These are phyloP conservation scores for Epichloe bromicola DNA, from an alignment of 2,329 filamentous ascomycete genomes.

Conservation along the genomic window DNA sequence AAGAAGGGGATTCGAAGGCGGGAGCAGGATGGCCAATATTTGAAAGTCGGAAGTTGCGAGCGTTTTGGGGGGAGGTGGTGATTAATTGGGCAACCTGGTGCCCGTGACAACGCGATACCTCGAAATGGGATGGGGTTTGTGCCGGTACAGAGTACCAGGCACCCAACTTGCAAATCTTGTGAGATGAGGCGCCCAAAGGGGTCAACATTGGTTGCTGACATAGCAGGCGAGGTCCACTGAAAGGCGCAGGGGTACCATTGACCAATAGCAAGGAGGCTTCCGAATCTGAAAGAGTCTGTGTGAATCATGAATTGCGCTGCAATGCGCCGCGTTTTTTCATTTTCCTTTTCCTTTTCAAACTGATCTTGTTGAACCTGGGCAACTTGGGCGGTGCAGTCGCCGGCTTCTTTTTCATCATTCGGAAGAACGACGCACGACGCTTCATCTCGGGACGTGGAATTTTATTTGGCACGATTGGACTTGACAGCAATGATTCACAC, in stretches of 20 bases:
- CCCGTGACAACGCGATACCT: neutral
- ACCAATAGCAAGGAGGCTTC: neutral
- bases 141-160: neutral
- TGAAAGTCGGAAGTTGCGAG: neutral
- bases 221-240: neutral
- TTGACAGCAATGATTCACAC: too few species aligned
- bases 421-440: too few species aligned
- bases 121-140: neutral
- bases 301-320: too few species aligned
- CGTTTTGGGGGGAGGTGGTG: neutral
- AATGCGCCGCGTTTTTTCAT: too few species aligned
- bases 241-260: neutral
- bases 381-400: too few species aligned
- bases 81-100: conserved; percentile 2
- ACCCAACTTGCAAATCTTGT: neutral
- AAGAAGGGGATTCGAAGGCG: neutral
- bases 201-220: neutral
- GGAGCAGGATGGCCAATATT: neutral
- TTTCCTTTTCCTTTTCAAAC: too few species aligned
- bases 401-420: too few species aligned
- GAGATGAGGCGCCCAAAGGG: conserved; percentile 1
- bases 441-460: too few species aligned
- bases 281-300: neutral
- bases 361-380: too few species aligned
- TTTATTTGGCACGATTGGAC: too few species aligned